Conservation (phyloP, 2,329 filamentous ascomycete species). For the Emydomyces testavorans region DNA sequence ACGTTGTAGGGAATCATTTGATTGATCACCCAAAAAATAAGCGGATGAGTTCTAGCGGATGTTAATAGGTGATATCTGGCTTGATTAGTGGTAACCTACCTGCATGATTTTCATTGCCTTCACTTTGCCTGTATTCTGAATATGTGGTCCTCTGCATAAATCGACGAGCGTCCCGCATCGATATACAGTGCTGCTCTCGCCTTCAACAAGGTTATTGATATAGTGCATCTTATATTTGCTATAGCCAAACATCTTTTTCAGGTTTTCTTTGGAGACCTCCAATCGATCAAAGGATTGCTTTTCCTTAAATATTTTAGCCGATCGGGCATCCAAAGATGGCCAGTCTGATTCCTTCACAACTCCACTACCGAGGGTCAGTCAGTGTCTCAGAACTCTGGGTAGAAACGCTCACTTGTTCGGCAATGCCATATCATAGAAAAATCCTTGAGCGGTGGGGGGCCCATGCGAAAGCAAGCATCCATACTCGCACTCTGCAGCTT, state of each 20-base stretch:
- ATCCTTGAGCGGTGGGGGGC: constrained; percentile 79
- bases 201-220: constrained; percentile 88
- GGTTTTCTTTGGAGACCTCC: constrained; percentile 76
- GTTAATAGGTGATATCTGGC: constrained; percentile 5
- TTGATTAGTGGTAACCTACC: constrained; percentile 26
- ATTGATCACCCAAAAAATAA: constrained; percentile 88
- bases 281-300: constrained; percentile 91
- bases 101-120: constrained; percentile 93
- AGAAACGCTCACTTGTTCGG: constrained; percentile 45
- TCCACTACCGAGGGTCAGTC: constrained; percentile 31
- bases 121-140: constrained; percentile 83
- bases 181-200: constrained; percentile 87
- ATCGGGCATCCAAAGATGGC: constrained; percentile 70
- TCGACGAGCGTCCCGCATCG: constrained; percentile 89
- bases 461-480: constrained; percentile 89
- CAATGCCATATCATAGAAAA: constrained; percentile 95
- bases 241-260: constrained; percentile 93
- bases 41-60: constrained; percentile 55
- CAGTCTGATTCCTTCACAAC: constrained; percentile 66
- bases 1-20: constrained; percentile 89
- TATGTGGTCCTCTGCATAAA: constrained; percentile 87
- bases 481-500: constrained; percentile 81
- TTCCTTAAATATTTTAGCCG: constrained; percentile 80
- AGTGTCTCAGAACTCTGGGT: background rate
- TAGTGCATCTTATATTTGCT: constrained; percentile 99